Evolutionary conservation across 2,329 filamentous ascomycete genomes (phyloP), one percentile per base, ranked within the genome.

Genomic region (Fusarium abutilonis): DNA sequence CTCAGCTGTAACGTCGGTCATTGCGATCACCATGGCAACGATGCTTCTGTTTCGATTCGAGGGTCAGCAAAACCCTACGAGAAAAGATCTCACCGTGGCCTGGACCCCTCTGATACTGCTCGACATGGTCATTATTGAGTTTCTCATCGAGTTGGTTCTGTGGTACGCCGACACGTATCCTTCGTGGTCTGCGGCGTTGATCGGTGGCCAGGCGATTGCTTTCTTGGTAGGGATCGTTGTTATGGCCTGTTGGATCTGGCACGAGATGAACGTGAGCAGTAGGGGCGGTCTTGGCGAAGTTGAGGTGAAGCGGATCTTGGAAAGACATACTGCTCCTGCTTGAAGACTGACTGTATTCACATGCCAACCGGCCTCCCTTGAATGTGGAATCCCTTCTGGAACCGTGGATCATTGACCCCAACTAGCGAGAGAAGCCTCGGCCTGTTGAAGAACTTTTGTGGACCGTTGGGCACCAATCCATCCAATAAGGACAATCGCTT

Each of bases 1-100:
- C 28, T 46, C 43, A 15, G 43, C 43, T 13, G 17, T 35, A 7
- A 46, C 43, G 10, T 17, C 43, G 6, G 11, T 36, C 11, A 13
- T 46, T 4, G 17, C 43, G 9, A 19, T 19, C 6, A n/a, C 13
- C 8, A 28, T 36, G n/a, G 43, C 43, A 15, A 46, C 43, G n/a
- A 46, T 46, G 43, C 43, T 46, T 17, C 28, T 46, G 17, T 46
- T 46, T n/a, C 17, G 14, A 23, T 46, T 28, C 21, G 43, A 46
- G 19, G 43, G 43, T 19, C 21, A 14, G 13, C 11, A 19, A 46
- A 17, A 31, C 6, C 14, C n/a, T 6, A 46, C 43, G 6, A n/a
- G 11, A 11, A 35, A n/a, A 15, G 43, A 46, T 26, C 43, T 46
- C 32, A n/a, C 29, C 5, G 32, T 46, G 28, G 43, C 43, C 29